Evolutionary conservation across 352 stramenopile species (phyloP), one percentile per base, ranked within the genome.

Genomic region (Phytophthora gonapodyides): DNA sequence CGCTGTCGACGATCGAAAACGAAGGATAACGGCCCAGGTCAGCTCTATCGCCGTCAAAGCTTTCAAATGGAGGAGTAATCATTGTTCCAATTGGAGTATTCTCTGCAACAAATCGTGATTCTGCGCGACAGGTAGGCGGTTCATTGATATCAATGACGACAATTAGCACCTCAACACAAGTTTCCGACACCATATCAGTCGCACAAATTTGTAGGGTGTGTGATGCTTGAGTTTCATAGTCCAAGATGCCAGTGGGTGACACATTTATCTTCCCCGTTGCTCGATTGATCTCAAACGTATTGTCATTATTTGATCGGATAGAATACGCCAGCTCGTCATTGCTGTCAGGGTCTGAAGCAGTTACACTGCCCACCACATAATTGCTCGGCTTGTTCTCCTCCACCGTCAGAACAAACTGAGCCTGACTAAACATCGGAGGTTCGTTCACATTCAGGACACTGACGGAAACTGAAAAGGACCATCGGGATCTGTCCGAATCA

Each of bases 121-220:
- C 45, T 4, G 48, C 33, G 10, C 49, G 54, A 15, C 65, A 73
- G 1, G 19, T 33, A 7, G 65, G 65, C 3, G 65, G 52, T 21
- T 73, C 65, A 13, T 73, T 73, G 15, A 66, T 17, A 42, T 73
- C 59, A 3, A 65, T 0, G 16, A 73, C 19, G 9, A 54, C 30
- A 2, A 69, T 62, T 24, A 27, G 11, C 4, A 59, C 54, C 13
- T 13, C 13, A 17, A 31, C 38, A 27, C 53, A 66, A 0, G 33
- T 42, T 56, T 61, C 48, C 11, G 66, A 35, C 1, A 47, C n/a
- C 19, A 7, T 35, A 19, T 73, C 65, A 0, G 65, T 60, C 21
- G 35, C 65, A 36, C 65, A 64, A 3, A 69, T 34, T 37, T 37
- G 13, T 8, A 66, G 6, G 10, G 19, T 53, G 15, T 69, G 66